A percentile compares a stretch with the other conserved stretches of the same genome.
Evolutionary conservation across 495 filamentous ascomycete species (phyloP).

Genomic region (Sphaerosporella brunnea): DNA sequence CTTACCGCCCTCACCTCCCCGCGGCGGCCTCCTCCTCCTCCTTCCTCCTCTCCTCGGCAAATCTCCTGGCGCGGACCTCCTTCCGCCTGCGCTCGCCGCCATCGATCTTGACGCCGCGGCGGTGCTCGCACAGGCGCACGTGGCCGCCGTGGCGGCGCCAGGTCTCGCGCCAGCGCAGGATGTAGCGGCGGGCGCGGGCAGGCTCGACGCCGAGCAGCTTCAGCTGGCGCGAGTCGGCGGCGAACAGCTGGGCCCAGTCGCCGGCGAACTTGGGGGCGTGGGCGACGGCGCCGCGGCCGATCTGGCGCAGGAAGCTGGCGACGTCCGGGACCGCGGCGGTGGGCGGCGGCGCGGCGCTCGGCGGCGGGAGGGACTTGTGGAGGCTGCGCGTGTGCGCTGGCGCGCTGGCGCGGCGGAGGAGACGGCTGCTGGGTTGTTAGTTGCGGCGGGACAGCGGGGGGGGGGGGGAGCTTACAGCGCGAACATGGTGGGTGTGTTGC

Average conservation of each 20-base stretch:
- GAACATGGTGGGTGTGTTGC: too few relatives aligned
- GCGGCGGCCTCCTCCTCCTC: too few relatives aligned
- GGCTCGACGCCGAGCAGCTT: conserved; percentile 72
- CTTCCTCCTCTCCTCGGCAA: conserved; percentile 17
- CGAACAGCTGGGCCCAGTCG: conserved; percentile 78
- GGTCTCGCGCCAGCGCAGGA: conserved; percentile 68
- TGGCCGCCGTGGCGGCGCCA: conserved; percentile 35
- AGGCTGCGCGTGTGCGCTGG: conserved; percentile 12
- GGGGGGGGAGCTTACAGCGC: too few relatives aligned
- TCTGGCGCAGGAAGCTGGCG: conserved; percentile 71
- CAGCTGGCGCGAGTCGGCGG: conserved; percentile 54
- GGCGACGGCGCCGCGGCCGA: conserved; percentile 67
- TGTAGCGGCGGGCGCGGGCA: conserved; percentile 60
- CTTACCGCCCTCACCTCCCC: too few relatives aligned
- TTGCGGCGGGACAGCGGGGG: too few relatives aligned
- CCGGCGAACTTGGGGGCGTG: conserved; percentile 61
- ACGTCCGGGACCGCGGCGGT: conserved; percentile 78
- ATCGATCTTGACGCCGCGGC: conserved; percentile 75
- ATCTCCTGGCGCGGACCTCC: conserved; percentile 57
- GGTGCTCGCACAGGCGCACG: conserved; percentile 22
- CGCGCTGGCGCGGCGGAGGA: too few relatives aligned
- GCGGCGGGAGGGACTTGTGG: conserved; percentile 19
- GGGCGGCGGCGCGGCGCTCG: conserved; percentile 31
- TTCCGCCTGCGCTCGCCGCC: conserved; percentile 82
- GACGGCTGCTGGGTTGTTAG: too few relatives aligned